Percentiles rank a stretch among this genome's conserved stretches.
Evolutionary conservation across 2,329 filamentous ascomycete species (phyloP).

Genomic region (Neofusicoccum laricinum): DNA sequence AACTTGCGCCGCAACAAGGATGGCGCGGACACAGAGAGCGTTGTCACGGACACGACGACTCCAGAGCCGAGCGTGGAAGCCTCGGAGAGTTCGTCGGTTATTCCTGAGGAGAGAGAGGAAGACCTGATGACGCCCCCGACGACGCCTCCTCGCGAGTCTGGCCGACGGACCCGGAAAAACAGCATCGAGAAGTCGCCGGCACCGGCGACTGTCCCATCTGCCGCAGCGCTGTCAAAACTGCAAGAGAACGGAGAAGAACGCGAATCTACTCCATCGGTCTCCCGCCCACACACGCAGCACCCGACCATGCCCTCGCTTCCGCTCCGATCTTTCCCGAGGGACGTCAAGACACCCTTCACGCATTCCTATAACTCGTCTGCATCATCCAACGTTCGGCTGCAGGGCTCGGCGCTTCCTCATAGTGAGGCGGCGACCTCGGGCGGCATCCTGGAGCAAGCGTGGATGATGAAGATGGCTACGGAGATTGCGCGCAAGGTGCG

Average conservation of each 20-base stretch:
- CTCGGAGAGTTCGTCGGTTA: constrained; percentile 52
- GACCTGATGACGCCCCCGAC: constrained; percentile 32
- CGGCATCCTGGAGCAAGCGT: constrained; percentile 72
- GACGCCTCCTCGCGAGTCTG: constrained; percentile 24
- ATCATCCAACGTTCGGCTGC: constrained; percentile 1
- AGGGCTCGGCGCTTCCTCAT: constrained; percentile 17
- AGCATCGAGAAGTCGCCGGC: constrained; percentile 3
- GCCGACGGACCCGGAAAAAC: constrained; percentile 1
- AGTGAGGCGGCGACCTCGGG: constrained; percentile 28
- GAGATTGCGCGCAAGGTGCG: constrained; percentile 87
- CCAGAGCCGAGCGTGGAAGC: constrained; percentile 54
- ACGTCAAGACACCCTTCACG: constrained; percentile 12
- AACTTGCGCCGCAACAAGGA: constrained; percentile 68
- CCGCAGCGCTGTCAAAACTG: constrained; percentile 3
- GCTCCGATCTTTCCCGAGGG: constrained; percentile 23
- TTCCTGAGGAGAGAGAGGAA: constrained; percentile 30
- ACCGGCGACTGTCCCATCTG: neutral
- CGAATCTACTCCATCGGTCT: neutral
- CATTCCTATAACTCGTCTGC: constrained; percentile 18
- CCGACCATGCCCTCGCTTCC: neutral
- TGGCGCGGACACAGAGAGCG: constrained; percentile 44
- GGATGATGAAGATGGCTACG: constrained; percentile 89
- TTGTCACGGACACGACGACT: constrained; percentile 51
- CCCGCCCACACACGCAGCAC: constrained; percentile 6
- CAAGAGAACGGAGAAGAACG: constrained; percentile 1